These are phyloP conservation scores for Fusarium temperatum DNA, from an alignment of 2,329 filamentous ascomycete genomes.

Conservation along the genomic window DNA sequence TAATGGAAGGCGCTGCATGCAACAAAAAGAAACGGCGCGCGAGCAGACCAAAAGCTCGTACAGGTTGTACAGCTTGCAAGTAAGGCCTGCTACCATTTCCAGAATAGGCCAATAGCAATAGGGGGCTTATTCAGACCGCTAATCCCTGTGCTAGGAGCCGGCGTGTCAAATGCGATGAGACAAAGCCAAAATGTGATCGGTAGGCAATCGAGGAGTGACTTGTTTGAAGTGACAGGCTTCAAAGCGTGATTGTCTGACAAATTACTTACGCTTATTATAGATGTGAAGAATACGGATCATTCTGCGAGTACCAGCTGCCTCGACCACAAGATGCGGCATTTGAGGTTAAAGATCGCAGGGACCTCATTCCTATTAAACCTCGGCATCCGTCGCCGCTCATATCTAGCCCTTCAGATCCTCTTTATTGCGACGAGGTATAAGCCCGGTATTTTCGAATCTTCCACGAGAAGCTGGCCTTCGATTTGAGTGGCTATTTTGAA, in stretches of 20 bases:
- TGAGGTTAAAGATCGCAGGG: background rate
- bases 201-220: background rate
- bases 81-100: background rate
- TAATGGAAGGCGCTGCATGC: accelerated
- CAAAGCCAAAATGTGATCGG: background rate
- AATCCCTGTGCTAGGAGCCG: background rate
- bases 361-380: background rate
- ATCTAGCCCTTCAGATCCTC: background rate
- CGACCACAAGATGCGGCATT: background rate
- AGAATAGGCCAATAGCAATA: accelerated
- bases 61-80: background rate
- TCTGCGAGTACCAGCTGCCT: background rate
- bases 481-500: background rate
- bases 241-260: too few relatives aligned
- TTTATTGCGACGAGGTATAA: background rate
- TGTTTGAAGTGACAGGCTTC: background rate
- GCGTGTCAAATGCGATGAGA: background rate
- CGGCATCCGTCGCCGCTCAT: background rate
- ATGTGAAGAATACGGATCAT: background rate
- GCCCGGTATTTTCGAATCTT: background rate
- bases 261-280: background rate
- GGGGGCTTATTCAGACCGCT: background rate
- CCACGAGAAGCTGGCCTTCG: background rate
- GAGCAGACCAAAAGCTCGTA: background rate
- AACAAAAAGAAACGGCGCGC: background rate